Percentiles rank a stretch among this genome's conserved stretches.
Evolutionary conservation across 1,139 yeast species (phyloP).

Genomic region (Hemisphaericaspora xylofermentans): DNA sequence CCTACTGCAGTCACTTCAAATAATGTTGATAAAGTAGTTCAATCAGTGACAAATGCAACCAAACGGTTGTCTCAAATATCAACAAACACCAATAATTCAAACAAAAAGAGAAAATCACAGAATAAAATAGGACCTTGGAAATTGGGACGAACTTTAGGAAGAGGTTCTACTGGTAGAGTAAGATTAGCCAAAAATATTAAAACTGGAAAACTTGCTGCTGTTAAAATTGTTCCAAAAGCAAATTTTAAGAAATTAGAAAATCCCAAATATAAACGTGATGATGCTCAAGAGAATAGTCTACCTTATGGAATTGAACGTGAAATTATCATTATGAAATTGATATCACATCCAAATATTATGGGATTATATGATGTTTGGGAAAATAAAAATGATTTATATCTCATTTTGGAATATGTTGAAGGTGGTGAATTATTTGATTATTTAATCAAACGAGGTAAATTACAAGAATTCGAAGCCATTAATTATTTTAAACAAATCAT

Average conservation of each 20-base stretch:
- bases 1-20: neutral
- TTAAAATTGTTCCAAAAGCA: conserved; percentile 90
- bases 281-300: conserved; percentile 52
- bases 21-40: conserved; percentile 48
- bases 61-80: conserved; percentile 66
- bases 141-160: conserved; percentile 87
- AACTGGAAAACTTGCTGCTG: conserved; percentile 92
- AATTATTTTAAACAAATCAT: conserved; percentile 90
- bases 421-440: conserved; percentile 96
- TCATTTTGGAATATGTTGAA: conserved; percentile 92
- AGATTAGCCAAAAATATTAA: conserved; percentile 82
- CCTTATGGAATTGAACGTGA: conserved; percentile 97
- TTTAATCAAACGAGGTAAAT: conserved; percentile 80
- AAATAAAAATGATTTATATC: conserved; percentile 85
- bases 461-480: conserved; percentile 88
- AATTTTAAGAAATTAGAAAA: conserved; percentile 55
- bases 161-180: conserved; percentile 95
- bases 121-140: conserved; percentile 96
- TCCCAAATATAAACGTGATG: conserved; percentile 43
- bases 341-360: conserved; percentile 91
- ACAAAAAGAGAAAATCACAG: conserved; percentile 57
- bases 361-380: conserved; percentile 99
- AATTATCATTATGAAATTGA: conserved; percentile 86
- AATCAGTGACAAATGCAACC: conserved; percentile 61
- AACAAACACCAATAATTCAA: conserved; percentile 48